Evolutionary conservation across 208 protist genomes (phyloP).

Genomic region (Leishmania guyanensis): DNA sequence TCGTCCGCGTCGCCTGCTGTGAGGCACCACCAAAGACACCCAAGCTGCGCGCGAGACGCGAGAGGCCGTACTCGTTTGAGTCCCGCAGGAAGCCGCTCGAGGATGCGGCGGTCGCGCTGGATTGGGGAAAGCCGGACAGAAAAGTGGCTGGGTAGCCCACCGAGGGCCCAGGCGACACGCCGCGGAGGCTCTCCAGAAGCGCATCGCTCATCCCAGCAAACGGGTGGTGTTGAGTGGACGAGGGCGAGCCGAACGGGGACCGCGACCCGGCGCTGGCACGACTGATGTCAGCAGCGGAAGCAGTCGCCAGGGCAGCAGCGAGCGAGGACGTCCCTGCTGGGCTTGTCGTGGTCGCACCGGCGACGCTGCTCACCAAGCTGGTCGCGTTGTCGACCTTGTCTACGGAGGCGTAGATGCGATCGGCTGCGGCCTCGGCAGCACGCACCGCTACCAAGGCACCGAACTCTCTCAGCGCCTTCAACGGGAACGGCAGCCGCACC

Average conservation of each 20-base stretch:
- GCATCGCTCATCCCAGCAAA: conserved; percentile 14
- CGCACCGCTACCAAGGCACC: conserved; percentile 38
- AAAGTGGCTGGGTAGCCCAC: conserved; percentile 5
- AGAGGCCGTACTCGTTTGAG: conserved; percentile 26
- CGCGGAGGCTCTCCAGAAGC: conserved; percentile 12
- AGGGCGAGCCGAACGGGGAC: background rate
- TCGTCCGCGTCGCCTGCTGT: background rate
- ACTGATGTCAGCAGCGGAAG: background rate
- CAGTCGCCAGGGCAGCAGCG: conserved; percentile 7
- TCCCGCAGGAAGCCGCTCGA: conserved; percentile 12
- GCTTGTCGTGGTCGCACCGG: background rate
- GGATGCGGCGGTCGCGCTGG: background rate
- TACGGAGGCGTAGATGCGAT: conserved; percentile 13
- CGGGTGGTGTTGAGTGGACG: background rate
- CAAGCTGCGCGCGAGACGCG: conserved; percentile 23
- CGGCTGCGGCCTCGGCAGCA: conserved; percentile 20
- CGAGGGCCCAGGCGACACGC: conserved; percentile 2
- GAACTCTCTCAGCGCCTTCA: conserved; percentile 55
- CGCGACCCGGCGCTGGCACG: background rate
- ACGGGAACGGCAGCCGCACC: conserved; percentile 51
- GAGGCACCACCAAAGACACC: conserved; percentile 21
- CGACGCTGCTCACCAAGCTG: background rate
- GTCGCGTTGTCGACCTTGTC: too few species aligned
- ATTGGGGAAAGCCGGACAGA: conserved; percentile 5
- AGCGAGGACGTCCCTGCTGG: background rate